phyloP scores from a whole-genome alignment of 768 basidiomycete genomes.

The Xerocomellus amylosporus region DNA sequence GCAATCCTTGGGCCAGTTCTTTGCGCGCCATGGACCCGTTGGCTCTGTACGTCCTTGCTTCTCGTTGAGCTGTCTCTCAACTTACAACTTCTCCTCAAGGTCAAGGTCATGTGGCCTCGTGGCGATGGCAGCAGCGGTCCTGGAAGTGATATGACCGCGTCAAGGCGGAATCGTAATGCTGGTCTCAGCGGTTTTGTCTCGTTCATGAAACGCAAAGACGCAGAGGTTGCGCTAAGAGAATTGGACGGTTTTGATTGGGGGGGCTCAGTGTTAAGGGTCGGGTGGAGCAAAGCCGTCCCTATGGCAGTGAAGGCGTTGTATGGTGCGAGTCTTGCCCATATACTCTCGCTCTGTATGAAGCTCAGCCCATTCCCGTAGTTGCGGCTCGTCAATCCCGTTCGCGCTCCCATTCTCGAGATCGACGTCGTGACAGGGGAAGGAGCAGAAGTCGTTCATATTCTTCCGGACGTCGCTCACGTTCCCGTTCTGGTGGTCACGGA shows the following conservation, averaged over 20 bases:
- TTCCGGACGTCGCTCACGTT: conserved; percentile 27
- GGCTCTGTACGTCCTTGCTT: conserved; percentile 61
- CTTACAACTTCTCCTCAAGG: conserved; percentile 47
- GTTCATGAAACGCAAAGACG: conserved; percentile 91
- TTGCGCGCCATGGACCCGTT: conserved; percentile 89
- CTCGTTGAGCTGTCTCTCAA: neutral
- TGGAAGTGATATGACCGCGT: conserved; percentile 72
- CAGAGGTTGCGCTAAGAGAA: conserved; percentile 84
- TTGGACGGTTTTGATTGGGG: conserved; percentile 96
- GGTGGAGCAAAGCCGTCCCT: conserved; percentile 97
- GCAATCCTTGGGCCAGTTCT: conserved; percentile 81
- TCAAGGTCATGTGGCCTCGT: conserved; percentile 99
- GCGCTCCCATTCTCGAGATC: conserved; percentile 34
- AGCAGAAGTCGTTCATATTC: conserved; percentile 29
- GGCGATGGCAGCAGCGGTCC: conserved; percentile 65
- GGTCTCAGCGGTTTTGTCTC: conserved; percentile 96
- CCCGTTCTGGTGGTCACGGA: conserved; percentile 32
- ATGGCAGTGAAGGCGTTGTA: conserved; percentile 77
- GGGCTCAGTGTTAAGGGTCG: conserved; percentile 80
- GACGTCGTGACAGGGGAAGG: conserved; percentile 22
- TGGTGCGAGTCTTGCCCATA: conserved; percentile 45
- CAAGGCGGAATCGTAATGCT: conserved; percentile 64
- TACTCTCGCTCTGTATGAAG: neutral
- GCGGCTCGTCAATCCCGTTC: conserved; percentile 31
- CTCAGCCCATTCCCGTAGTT: conserved; percentile 11